Base-by-base conservation (phyloP, 176 grass and related monocot species). In the Calamus simplicifolius region DNA sequence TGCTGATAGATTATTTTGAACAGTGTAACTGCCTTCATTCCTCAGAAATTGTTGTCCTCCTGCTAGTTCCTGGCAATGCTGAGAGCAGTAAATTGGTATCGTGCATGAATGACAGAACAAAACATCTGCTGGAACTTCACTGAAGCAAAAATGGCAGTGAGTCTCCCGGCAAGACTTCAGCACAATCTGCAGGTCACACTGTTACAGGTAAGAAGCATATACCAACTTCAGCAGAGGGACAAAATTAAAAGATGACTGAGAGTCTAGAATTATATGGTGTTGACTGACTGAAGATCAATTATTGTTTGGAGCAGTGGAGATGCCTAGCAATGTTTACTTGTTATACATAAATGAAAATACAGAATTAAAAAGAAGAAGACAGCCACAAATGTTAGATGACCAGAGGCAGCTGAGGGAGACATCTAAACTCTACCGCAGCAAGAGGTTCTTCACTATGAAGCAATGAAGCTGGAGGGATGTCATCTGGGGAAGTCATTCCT, bases 41-140 rank as follows among this genome's bases (percentile, higher is more conserved):
- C 30, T 48, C 19, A 16, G 25, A 29, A 51, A 81, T 26, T 77
- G 30, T 30, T 86, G 29, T 8, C 83, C 83, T 18, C 62, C 29
- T 43, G 92, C 68, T 57, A 82, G 72, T 53, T 79, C 75, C 54
- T 72, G 72, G 69, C 92, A 96, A 48, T 61, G 79, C 68, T 80
- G 58, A 59, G 92, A 96, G 72, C 87, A 96, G 62, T 96, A 96
- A 63, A 90, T 76, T 63, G 86, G 80, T 82, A 96, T 80, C 29
- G 81, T 88, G 81, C 92, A 97, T 27, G 62, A 85, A 66, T 69
- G 71, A 35, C 92, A 91, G 77, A 82, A 85, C 54, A 85, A 28
- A 60, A 61, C 50, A 71, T 91, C 92, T 49, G 75, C 64, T 60
- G 86, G 80, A 69, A 78, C 81, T 85, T 80, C 79, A 71, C 54